Conservation (phyloP, 345 rosid genomes). For the Eucalyptus sp. region DNA sequence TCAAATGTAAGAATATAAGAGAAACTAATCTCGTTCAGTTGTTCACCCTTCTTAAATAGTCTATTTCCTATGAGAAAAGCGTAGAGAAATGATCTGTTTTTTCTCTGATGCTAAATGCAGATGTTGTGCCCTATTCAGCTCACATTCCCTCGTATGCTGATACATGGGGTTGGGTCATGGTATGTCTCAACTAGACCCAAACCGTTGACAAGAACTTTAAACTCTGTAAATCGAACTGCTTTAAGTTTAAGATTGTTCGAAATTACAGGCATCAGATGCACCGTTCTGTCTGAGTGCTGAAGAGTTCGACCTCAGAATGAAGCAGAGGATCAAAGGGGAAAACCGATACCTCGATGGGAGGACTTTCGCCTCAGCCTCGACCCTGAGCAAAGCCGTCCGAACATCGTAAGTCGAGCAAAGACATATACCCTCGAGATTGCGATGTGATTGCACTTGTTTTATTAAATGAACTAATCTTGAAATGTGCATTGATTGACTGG, state of each 20-base stretch:
- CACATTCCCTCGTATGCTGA: conserved; percentile 66
- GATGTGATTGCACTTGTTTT: not conserved
- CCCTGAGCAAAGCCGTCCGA: conserved; percentile 41
- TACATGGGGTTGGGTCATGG: conserved; percentile 80
- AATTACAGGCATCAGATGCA: conserved; percentile 39
- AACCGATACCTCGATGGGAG: conserved; percentile 43
- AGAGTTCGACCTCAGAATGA: conserved; percentile 34
- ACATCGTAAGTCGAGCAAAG: conserved; percentile 22
- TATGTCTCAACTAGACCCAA: not conserved
- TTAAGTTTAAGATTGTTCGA: not conserved
- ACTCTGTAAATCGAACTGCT: not conserved
- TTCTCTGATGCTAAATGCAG: conserved; percentile 11
- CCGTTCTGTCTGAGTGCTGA: conserved; percentile 26
- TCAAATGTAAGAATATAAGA: conserved; percentile 26
- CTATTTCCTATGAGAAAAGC: not conserved
- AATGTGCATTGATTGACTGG: not conserved
- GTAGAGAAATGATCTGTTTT: not conserved
- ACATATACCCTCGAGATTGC: rapidly evolving
- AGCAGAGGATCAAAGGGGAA: conserved; percentile 36
- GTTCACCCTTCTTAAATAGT: not conserved
- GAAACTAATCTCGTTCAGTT: not conserved
- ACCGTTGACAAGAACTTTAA: not conserved
- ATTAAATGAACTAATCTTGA: not conserved
- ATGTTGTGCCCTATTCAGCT: conserved; percentile 51
- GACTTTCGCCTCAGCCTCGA: conserved; percentile 38